Conservation (phyloP, 1,284 basidiomycete species). For the Fomitopsis schrenkii region DNA sequence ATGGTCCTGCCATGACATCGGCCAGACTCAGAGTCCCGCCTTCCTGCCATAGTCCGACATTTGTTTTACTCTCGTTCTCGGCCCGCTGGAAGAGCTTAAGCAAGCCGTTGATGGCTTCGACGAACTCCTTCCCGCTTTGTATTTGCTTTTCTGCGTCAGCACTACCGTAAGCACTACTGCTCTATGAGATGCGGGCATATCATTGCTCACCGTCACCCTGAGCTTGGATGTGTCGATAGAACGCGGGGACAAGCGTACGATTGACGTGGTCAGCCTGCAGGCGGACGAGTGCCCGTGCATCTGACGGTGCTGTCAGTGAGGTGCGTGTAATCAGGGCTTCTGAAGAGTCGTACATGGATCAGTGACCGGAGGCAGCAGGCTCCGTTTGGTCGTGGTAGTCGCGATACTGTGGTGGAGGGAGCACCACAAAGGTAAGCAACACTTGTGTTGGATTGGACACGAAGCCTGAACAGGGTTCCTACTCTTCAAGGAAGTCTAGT, state of each 20-base stretch:
- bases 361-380: conserved; percentile 51
- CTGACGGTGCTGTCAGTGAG: conserved; percentile 27
- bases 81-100: conserved; percentile 55
- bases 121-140: conserved; percentile 53
- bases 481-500: conserved; percentile 74
- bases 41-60: conserved; percentile 51
- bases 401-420: conserved; percentile 38
- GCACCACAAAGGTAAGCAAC: not conserved
- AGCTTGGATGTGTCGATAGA: conserved; percentile 77
- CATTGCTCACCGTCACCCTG: conserved; percentile 42
- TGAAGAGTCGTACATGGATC: conserved; percentile 52
- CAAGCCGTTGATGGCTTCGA: conserved; percentile 50
- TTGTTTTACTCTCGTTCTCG: conserved; percentile 41
- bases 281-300: conserved; percentile 62
- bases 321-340: not conserved
- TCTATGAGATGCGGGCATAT: not conserved
- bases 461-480: conserved; percentile 14
- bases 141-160: conserved; percentile 43
- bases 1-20: conserved; percentile 75
- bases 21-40: conserved; percentile 55
- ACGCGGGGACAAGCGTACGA: conserved; percentile 64
- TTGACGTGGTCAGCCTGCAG: conserved; percentile 69
- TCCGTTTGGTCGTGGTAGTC: conserved; percentile 37
- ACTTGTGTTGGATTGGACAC: conserved; percentile 6
- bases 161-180: not conserved